Evolutionary conservation across 345 rosid genomes (phyloP).

Genomic region (Salix suchowensis): DNA sequence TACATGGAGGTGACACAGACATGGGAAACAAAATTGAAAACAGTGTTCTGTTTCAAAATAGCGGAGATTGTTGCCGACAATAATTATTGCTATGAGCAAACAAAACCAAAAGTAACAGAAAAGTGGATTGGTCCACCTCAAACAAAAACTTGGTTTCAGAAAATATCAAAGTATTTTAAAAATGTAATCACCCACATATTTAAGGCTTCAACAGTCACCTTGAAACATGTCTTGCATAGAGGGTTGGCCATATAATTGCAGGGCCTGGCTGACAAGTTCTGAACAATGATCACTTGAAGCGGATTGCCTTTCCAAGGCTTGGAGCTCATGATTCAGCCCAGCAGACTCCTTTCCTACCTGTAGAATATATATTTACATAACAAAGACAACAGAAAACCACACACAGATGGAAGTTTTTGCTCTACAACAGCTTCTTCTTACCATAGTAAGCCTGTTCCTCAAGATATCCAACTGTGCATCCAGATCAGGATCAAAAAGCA

Average conservation of each 20-base stretch:
- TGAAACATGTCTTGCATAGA: conserved; percentile 44
- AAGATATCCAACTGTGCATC: conserved; percentile 62
- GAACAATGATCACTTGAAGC: conserved; percentile 39
- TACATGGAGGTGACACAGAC: no score
- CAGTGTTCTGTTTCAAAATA: no score
- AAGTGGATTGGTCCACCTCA: no score
- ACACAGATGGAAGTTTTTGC: not conserved
- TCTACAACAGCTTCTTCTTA: conserved; percentile 6
- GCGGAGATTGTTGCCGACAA: not conserved
- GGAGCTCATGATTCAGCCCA: conserved; percentile 57
- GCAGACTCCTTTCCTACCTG: conserved; percentile 60
- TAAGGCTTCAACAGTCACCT: conserved; percentile 40
- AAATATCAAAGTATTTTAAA: not conserved
- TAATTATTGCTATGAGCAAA: not conserved
- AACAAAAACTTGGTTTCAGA: not conserved
- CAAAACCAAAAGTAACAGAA: not conserved
- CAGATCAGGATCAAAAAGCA: conserved; percentile 41
- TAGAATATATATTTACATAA: conserved; percentile 8
- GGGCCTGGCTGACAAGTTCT: conserved; percentile 48
- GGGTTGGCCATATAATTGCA: conserved; percentile 43
- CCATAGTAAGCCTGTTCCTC: conserved; percentile 57
- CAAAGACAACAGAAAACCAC: not conserved
- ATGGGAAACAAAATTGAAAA: no score
- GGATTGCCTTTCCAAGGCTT: conserved; percentile 48
- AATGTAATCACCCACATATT: not conserved